Base-by-base conservation (phyloP, 1,284 basidiomycete genomes). In the Ganoderma leucocontextum region DNA sequence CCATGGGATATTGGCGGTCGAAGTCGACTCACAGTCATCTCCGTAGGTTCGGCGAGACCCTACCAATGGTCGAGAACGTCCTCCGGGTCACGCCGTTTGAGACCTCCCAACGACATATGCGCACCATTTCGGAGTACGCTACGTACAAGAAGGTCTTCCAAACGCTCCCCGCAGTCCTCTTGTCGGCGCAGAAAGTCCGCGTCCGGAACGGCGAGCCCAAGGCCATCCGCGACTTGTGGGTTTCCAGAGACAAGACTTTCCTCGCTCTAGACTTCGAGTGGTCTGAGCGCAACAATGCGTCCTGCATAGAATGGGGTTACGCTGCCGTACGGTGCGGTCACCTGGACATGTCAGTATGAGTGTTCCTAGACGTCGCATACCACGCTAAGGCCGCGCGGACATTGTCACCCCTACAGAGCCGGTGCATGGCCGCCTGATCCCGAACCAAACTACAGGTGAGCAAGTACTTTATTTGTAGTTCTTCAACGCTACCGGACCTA, bases 341-440 rank as follows among this genome's bases (percentile, higher is more conserved):
- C 80, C 81, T 95, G 60, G 85, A 92, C 70, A 86, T 88, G 89
- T 92, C 74, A 74, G 91, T 89, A 29, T 74, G 63, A 74, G 33
- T 65, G 44, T 66, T 57, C 25, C 2, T 63, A 62, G 67, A 63
- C 69, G 33, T 66, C 57, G 22, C 33, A 17, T 42, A 22, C 63
- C 62, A 52, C 42, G 25, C 69, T 70, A 65, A 72, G 33, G 38
- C 25, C 47, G 39, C 22, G 52, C 25, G 52, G 36, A 38, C 62
- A 29, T 55, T 36, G 64, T 44, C 39, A 13, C 5, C 38, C 49
- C 49, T 74, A 35, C 75, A 95, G 94, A 55, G 83, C 82, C 7
- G 87, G 87, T 4, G 87, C 89, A 62, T 96, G 94, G 94, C 94
- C 94, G 3, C 95, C 94, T 25, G 81, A 87, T 22, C 93, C 94